A percentile compares a stretch with the other conserved stretches of the same genome.
These are phyloP conservation scores for Lachancea cidri DNA, from an alignment of 805 yeast species.

Conservation along the genomic window DNA sequence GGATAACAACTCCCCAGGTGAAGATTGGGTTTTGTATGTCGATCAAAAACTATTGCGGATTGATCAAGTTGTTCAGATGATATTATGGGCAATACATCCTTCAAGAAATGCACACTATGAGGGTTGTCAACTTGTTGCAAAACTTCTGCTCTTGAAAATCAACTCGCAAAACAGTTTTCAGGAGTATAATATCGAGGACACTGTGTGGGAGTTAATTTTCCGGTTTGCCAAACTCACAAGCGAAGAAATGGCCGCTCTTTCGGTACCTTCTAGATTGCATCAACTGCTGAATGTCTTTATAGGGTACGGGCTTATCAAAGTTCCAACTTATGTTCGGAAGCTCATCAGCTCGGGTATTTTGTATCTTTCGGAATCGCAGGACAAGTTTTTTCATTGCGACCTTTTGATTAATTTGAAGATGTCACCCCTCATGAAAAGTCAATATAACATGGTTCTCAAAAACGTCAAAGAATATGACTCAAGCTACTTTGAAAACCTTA, in stretches of 20 bases:
- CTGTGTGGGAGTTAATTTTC: slow-evolving; percentile 33
- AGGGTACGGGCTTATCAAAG: slow-evolving; percentile 42
- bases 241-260: slow-evolving; percentile 17
- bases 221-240: slow-evolving; percentile 34
- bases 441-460: slow-evolving; percentile 50
- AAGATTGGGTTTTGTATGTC: slow-evolving; percentile 30
- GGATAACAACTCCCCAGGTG: slow-evolving; percentile 26
- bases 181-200: slow-evolving; percentile 35
- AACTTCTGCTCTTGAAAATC: slow-evolving; percentile 25
- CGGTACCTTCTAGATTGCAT: slow-evolving; percentile 36
- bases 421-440: slow-evolving; percentile 42
- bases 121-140: slow-evolving; percentile 28
- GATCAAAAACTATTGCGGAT: slow-evolving; percentile 23
- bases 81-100: slow-evolving; percentile 32
- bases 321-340: slow-evolving; percentile 62
- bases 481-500: slow-evolving; percentile 29
- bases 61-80: slow-evolving; percentile 25
- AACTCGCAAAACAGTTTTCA: slow-evolving; percentile 23
- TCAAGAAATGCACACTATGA: slow-evolving; percentile 28
- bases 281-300: slow-evolving; percentile 39
- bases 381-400: slow-evolving; percentile 48
- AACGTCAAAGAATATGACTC: slow-evolving; percentile 43
- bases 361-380: slow-evolving; percentile 50
- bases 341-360: slow-evolving; percentile 83
- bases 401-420: slow-evolving; percentile 58